Evolutionary conservation across 1,139 yeast species (phyloP).

Genomic region (Candida sanyaensis): DNA sequence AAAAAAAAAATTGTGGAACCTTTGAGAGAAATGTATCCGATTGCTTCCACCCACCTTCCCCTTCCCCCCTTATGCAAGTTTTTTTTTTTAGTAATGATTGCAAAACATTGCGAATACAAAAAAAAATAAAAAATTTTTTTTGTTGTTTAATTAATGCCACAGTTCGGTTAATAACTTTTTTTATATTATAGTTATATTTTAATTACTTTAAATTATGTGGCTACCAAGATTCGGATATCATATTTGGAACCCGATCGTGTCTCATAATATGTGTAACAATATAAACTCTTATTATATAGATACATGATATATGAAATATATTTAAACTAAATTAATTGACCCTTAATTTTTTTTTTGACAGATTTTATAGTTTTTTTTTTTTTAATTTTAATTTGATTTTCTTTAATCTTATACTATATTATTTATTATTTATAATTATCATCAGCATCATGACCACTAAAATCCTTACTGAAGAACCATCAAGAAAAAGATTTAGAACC

Average conservation of each 20-base stretch:
- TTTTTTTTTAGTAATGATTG: background rate
- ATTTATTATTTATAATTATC: background rate
- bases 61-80: too few relatives aligned
- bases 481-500: slow-evolving; percentile 12
- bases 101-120: background rate
- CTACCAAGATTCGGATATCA: background rate
- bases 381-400: background rate
- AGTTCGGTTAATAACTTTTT: too few relatives aligned
- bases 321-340: background rate
- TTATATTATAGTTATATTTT: too few relatives aligned
- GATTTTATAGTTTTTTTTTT: background rate
- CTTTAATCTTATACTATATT: background rate
- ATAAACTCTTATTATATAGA: too few relatives aligned
- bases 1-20: slow-evolving; percentile 7
- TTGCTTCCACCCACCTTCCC: too few relatives aligned
- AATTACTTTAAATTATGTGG: background rate
- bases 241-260: background rate
- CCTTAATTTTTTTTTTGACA: too few relatives aligned
- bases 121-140: too few relatives aligned
- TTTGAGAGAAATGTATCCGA: background rate
- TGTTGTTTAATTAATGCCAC: too few relatives aligned
- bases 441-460: background rate
- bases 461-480: slow-evolving; percentile 8
- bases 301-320: too few relatives aligned
- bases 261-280: too few relatives aligned